These are phyloP conservation scores for Lichtheimia hyalospora DNA, from an alignment of 371 early-diverging fungal genomes.

Conservation along the genomic window DNA sequence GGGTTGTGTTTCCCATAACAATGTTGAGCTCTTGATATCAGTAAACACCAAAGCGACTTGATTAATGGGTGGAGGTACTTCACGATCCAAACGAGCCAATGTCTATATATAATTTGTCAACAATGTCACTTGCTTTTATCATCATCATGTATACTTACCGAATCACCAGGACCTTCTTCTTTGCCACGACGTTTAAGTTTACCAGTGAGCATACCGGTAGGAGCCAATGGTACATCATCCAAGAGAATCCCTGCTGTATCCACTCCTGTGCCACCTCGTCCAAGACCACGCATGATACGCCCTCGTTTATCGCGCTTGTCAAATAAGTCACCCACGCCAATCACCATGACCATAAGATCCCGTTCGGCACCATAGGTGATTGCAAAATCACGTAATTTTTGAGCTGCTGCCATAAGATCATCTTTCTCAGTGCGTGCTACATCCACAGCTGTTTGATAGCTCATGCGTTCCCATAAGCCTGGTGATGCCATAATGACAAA, in stretches of 20 bases:
- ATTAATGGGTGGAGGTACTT: constrained; percentile 87
- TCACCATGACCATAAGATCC: constrained; percentile 83
- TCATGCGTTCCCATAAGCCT: constrained; percentile 84
- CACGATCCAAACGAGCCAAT: constrained; percentile 68
- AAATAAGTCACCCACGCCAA: constrained; percentile 79
- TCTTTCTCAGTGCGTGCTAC: constrained; percentile 78
- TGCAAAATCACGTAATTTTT: constrained; percentile 86
- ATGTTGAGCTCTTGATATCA: constrained; percentile 93
- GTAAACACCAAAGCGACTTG: constrained; percentile 92
- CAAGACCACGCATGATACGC: constrained; percentile 26
- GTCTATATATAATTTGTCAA: constrained; percentile 28
- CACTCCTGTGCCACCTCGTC: constrained; percentile 20
- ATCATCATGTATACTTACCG: constrained; percentile 31
- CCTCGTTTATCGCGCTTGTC: constrained; percentile 42
- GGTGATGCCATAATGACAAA: constrained; percentile 86
- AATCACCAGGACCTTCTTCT: constrained; percentile 57
- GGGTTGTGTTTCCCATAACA: constrained; percentile 89
- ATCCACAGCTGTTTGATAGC: constrained; percentile 83
- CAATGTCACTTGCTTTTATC: background rate
- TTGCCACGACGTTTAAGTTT: constrained; percentile 46
- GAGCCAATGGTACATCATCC: constrained; percentile 24
- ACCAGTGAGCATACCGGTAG: constrained; percentile 23
- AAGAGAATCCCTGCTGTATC: constrained; percentile 22
- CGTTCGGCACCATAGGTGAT: constrained; percentile 82
- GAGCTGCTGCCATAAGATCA: constrained; percentile 80